These are phyloP conservation scores for Williopsis jadinii DNA, from an alignment of 1,139 yeast species.

Conservation along the genomic window DNA sequence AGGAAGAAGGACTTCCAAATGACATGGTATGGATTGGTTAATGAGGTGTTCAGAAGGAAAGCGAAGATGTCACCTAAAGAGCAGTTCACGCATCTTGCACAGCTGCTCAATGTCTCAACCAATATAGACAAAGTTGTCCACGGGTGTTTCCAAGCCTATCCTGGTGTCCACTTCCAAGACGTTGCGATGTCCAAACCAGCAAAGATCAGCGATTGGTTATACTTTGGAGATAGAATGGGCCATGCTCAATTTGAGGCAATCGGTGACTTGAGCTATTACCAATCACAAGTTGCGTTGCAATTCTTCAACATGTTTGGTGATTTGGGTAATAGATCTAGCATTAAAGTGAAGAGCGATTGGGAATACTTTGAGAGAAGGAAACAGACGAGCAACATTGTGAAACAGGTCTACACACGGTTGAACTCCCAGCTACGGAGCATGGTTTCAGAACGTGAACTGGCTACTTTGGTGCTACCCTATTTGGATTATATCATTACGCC, in stretches of 20 bases:
- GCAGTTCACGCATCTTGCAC: constrained; percentile 40
- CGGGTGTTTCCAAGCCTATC: constrained; percentile 69
- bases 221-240: constrained; percentile 51
- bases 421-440: constrained; percentile 10
- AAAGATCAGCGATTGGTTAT: constrained; percentile 69
- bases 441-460: constrained; percentile 9
- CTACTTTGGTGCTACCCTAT: constrained; percentile 38
- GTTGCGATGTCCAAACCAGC: constrained; percentile 59
- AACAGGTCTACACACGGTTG: constrained; percentile 12
- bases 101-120: constrained; percentile 38
- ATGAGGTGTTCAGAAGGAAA: constrained; percentile 45
- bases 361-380: constrained; percentile 24
- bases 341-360: constrained; percentile 37
- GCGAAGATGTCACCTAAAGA: constrained; percentile 35
- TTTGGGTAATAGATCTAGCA: constrained; percentile 32
- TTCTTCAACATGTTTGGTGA: constrained; percentile 65
- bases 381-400: constrained; percentile 9
- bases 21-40: constrained; percentile 54
- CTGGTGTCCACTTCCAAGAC: constrained; percentile 52
- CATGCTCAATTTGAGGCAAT: constrained; percentile 37
- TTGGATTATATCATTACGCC: constrained; percentile 42
- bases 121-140: constrained; percentile 56
- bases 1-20: constrained; percentile 46
- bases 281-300: constrained; percentile 52
- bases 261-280: constrained; percentile 49